Base-by-base conservation (phyloP, 1,139 yeast species). In the Hyphopichia pseudoburtonii region DNA sequence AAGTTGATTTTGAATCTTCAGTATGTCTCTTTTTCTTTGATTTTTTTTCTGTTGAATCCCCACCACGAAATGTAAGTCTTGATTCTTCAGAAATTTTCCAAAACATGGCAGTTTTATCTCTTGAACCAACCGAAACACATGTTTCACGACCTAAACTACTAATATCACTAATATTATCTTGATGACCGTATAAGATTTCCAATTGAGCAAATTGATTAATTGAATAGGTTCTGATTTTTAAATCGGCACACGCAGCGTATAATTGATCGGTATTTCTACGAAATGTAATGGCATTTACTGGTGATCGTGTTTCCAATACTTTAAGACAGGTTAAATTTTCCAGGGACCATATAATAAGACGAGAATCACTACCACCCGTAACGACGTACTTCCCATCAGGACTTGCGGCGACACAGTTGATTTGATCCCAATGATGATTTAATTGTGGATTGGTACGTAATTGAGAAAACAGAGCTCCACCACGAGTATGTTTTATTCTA, bases 81-180 rank as follows among this genome's bases (percentile, higher is more conserved):
- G 95, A 80, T 64, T 92, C 98, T 53, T 94, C 98, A 19, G 95
- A 79, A 47, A 92, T 88, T 61, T 94, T 92, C 98, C 98, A 92
- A 51, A 87, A 70, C 82, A 94, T 85, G 14, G 94, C 97, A 1
- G 96, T 86, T 51, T 95, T 82, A 62, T 92, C 98, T 52, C 98
- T 78, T 4, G 95, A 75, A 16, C 98, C 98, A 18, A 90, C 97
- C 17, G 96, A 87, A 27, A 92, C 92, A 70, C 98, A 92, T 36
- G 96, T 80, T 56, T 92, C 97, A 60, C 82, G 80, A 14, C 80
- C 78, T 45, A 92, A 69, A 0, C 96, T 86, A 17, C 89, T 68
- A 39, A 92, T 82, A 54, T 83, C 97, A 32, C 78, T 75, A 31
- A 92, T 90, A 39, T 77, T 71, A 57, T 94, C 98, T 65, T 94